phyloP scores from a whole-genome alignment of 139 green algal species.

The Choricystis sp. region DNA sequence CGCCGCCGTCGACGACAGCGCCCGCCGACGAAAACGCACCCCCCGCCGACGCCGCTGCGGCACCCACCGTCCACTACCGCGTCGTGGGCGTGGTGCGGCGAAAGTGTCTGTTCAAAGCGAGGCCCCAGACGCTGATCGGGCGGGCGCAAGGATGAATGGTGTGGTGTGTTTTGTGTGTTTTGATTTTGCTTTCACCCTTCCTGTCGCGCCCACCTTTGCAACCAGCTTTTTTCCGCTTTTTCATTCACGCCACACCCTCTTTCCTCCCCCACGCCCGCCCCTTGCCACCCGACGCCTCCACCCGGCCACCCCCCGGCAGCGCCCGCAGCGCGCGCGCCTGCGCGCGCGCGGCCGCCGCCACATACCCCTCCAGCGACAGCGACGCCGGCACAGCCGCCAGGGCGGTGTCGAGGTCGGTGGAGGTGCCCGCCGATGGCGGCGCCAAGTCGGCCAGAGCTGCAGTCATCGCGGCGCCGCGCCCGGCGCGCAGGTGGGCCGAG shows the following conservation, averaged over 20 bases:
- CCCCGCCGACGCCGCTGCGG: not conserved
- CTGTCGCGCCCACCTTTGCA: no score
- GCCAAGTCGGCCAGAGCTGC: not conserved
- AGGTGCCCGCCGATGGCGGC: no score
- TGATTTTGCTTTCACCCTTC: not conserved
- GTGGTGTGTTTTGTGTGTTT: no score
- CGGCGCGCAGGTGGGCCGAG: not conserved
- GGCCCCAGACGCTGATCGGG: constrained; percentile 55
- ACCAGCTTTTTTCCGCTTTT: no score
- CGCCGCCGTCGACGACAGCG: not conserved
- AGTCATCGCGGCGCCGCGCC: not conserved
- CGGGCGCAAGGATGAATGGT: no score
- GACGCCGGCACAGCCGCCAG: not conserved
- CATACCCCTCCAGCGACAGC: not conserved
- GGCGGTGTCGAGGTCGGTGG: no score
- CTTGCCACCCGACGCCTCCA: no score
- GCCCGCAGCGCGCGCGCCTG: not conserved
- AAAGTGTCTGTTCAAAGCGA: constrained; percentile 69
- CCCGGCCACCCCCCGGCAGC: not conserved
- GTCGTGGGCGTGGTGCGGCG: constrained; percentile 51
- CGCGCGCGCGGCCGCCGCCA: not conserved
- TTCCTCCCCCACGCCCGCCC: no score
- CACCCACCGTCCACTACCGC: constrained; percentile 1
- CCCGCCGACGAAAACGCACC: not conserved
- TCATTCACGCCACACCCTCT: no score